Evolutionary conservation across 106 monocot genomes (phyloP), one percentile per base, ranked within the genome.

Genomic region (Dendrobium officinale): DNA sequence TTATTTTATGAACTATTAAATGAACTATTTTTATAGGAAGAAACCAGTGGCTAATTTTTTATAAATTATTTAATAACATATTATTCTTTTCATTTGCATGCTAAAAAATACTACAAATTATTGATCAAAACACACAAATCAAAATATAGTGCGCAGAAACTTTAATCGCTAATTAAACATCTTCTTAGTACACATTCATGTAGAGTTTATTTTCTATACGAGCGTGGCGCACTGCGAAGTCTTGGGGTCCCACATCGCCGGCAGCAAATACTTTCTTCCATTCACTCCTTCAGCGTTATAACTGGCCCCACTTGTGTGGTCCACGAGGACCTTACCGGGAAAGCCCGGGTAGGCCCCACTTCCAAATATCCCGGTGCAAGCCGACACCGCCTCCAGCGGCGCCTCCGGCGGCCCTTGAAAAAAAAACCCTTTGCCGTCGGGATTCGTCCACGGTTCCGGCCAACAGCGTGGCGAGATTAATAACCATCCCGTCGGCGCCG

Each of bases 381-480:
- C 90, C 11, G 85, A 73, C 22, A 80, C 87, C 3, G 87, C 90
- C 80, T 90, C 90, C 29, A 90, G 68, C 73, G 83, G 83, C n/a
- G 90, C 90, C 37, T 24, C 82, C 24, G 45, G 55, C 2, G 83
- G 78, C 1, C 90, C 90, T 77, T 90, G 88, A 40, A 77, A 90
- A 40, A 77, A 90, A 72, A 77, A 90, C 43, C 90, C 90, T 42
- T 82, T 81, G 9, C 90, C 90, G 73, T 79, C 84, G 20, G 90
- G 90, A 42, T 90, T 90, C 27, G 90, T 88, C 37, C 37, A 90
- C 83, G 5, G 88, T 66, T 1, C 88, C 90, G 64, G 88, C 90
- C 72, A 90, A 4, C 58, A 90, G 58, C 26, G 79, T 86, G n/a
- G 90, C 90, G 49, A 90, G 51, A 73, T 85, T 90, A 29, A 90